These are phyloP conservation scores for Condylostoma magnum DNA, from an alignment of 169 alveolate genomes.

Conservation along the genomic window DNA sequence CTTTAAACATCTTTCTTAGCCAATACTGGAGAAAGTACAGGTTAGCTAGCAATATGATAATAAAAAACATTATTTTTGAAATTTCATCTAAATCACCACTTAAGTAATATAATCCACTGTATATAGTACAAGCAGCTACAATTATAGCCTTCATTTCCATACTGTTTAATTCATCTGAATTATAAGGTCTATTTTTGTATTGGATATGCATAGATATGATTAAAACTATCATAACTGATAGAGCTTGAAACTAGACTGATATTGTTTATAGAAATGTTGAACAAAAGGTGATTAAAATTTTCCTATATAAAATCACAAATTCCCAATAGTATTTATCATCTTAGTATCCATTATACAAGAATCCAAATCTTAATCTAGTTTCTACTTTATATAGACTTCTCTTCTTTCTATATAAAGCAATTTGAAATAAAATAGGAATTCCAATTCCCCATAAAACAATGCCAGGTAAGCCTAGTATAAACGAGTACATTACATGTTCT, in stretches of 20 bases:
- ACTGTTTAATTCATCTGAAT: neutral
- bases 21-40: no score
- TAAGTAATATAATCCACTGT: conserved; percentile 5
- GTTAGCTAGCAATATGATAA: no score
- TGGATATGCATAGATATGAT: neutral
- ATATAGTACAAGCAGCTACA: neutral
- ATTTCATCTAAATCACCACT: no score
- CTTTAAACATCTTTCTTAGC: no score
- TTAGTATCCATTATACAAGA: conserved; percentile 45
- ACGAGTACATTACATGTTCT: conserved; percentile 4
- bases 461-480: conserved; percentile 1
- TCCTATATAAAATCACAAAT: conserved; percentile 38
- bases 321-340: conserved; percentile 45
- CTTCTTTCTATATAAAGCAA: conserved; percentile 1
- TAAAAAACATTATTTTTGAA: no score
- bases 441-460: conserved; percentile 55
- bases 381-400: conserved; percentile 2
- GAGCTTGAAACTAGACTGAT: neutral
- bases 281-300: conserved; percentile 36
- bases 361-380: conserved; percentile 35
- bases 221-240: neutral
- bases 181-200: neutral
- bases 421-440: conserved; percentile 32
- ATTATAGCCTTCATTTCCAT: neutral
- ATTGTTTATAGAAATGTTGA: neutral